phyloP scores from a whole-genome alignment of 805 yeast species.

The Wickerhamomyces chambardii region DNA sequence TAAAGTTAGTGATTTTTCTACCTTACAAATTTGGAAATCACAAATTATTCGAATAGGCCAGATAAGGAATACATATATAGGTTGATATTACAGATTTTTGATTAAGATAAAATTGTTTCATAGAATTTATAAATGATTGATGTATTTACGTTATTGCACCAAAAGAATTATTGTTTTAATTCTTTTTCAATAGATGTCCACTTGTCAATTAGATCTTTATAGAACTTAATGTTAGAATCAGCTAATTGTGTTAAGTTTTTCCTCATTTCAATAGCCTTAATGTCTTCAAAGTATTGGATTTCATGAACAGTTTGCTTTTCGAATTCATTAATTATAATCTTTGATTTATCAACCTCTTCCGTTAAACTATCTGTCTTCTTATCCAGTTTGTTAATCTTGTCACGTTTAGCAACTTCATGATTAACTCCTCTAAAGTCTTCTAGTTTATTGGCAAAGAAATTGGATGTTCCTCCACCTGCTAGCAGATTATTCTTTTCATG shows the following conservation, averaged over 20 bases:
- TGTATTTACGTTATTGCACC: constrained; percentile 1
- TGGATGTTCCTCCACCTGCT: constrained; percentile 37
- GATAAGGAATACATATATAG: no score
- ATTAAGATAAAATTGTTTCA: no score
- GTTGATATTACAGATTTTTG: no score
- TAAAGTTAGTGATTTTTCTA: no score
- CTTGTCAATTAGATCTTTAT: constrained; percentile 53
- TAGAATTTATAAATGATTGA: no score
- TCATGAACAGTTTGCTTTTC: constrained; percentile 51
- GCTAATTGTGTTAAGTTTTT: constrained; percentile 64
- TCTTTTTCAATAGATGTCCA: constrained; percentile 54
- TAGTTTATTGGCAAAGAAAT: constrained; percentile 44
- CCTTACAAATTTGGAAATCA: no score
- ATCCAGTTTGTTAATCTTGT: constrained; percentile 41
- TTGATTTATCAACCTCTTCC: constrained; percentile 42
- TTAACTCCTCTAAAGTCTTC: constrained; percentile 58
- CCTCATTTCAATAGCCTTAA: constrained; percentile 72
- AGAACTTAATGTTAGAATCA: constrained; percentile 68
- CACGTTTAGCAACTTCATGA: constrained; percentile 45
- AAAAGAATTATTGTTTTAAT: constrained; percentile 9
- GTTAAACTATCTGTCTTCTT: constrained; percentile 36
- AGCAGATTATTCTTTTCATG: constrained; percentile 50
- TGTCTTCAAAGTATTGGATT: constrained; percentile 62
- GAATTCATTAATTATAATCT: constrained; percentile 39
- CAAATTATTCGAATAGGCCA: no score